phyloP scores from a whole-genome alignment of 1,139 yeast species.

The Taiozyma sp. region DNA sequence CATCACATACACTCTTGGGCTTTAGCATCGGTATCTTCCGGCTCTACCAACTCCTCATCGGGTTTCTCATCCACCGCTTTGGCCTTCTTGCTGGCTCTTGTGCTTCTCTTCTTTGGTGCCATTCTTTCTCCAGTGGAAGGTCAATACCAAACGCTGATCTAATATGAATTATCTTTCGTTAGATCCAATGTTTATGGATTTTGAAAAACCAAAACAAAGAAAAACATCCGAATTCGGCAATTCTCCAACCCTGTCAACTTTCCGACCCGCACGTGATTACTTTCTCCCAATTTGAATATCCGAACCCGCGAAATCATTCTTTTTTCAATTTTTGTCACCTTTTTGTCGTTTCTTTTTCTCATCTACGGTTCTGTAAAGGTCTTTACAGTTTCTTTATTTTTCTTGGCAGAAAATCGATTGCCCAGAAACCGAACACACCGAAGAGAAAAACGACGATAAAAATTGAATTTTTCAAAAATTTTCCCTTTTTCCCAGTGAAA shows the following conservation, averaged over 20 bases:
- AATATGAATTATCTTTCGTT: not conserved
- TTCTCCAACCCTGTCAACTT: not conserved
- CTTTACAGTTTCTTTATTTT: not conserved
- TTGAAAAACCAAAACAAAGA: not conserved
- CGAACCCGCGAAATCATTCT: not conserved
- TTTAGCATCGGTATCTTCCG: not conserved
- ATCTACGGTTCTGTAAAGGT: not conserved
- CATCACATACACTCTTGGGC: not conserved
- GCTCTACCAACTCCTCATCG: not conserved
- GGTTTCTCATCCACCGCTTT: not conserved
- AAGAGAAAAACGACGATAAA: not conserved
- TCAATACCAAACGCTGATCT: not conserved
- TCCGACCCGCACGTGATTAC: not conserved
- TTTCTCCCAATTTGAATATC: not conserved
- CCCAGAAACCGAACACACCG: not conserved
- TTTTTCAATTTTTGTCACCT: not conserved
- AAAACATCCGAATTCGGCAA: not conserved
- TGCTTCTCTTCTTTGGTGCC: slow-evolving; percentile 24
- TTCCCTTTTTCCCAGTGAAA: not conserved
- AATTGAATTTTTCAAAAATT: not conserved
- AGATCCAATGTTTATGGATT: not conserved
- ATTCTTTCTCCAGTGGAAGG: not conserved
- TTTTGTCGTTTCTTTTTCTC: not conserved
- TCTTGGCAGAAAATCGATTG: not conserved
- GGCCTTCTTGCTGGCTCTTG: slow-evolving; percentile 14